These are phyloP conservation scores for Coniophora puteana DNA, from an alignment of 1,284 basidiomycete genomes.

Conservation along the genomic window DNA sequence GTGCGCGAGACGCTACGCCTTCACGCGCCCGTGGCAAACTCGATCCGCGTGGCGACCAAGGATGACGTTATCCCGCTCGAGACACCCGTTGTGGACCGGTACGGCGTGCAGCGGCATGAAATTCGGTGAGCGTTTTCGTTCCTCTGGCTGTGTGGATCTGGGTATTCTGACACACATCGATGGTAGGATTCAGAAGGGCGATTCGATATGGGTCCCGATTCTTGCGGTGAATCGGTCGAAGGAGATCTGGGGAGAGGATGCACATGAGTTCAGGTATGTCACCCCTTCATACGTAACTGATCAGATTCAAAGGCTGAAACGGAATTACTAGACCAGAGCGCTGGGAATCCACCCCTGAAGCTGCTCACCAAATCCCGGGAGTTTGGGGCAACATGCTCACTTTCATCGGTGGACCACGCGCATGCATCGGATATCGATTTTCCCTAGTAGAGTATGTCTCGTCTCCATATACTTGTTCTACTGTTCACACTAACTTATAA, in stretches of 20 bases:
- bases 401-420: slow-evolving; percentile 57
- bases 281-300: not conserved
- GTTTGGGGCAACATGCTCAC: slow-evolving; percentile 57
- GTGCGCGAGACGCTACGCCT: slow-evolving; percentile 69
- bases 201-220: slow-evolving; percentile 35
- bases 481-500: not conserved
- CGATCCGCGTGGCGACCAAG: slow-evolving; percentile 44
- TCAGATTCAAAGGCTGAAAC: not conserved
- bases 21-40: slow-evolving; percentile 55
- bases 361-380: slow-evolving; percentile 45
- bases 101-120: no score
- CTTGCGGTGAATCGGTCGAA: slow-evolving; percentile 34
- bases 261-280: slow-evolving; percentile 34
- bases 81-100: slow-evolving; percentile 38
- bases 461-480: not conserved
- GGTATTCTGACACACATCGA: no score
- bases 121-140: no score
- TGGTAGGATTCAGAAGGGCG: slow-evolving; percentile 34
- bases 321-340: slow-evolving; percentile 51
- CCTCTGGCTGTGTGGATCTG: no score
- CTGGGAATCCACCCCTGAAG: slow-evolving; percentile 49
- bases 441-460: slow-evolving; percentile 54
- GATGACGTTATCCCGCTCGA: slow-evolving; percentile 61
- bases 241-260: slow-evolving; percentile 44
- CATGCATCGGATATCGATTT: slow-evolving; percentile 72